Base-by-base conservation (phyloP, 352 stramenopile species). In the Peronospora belbahrii region DNA sequence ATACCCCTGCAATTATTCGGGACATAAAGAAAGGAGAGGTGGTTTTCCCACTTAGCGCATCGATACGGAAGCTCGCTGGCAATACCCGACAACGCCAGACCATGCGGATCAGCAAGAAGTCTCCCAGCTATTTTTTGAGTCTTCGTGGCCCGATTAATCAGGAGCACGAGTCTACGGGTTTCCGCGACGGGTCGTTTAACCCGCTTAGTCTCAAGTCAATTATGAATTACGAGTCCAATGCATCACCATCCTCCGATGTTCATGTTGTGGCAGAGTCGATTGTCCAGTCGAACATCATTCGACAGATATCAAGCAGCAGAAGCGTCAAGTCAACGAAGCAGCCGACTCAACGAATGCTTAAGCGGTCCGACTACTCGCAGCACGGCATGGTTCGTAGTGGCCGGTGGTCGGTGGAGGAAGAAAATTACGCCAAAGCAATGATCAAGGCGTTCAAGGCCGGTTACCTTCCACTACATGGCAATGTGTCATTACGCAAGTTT, bases 401-500 rank as follows among this genome's bases (percentile, higher is more conserved):
- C 1, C 59, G 74, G 13, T 88, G 77, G 77, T 85, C 74, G 3
- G 50, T 70, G 18, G 77, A 85, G 37, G 77, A 88, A 31, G 77
- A 86, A 46, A 73, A 75, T 39, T 88, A 88, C 50, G 74, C 77
- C 35, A 84, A 84, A 43, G 77, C 71, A n/a, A 86, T 88, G 77
- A 88, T 86, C 30, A 72, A 88, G 24, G 74, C 72, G 4, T 88
- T 88, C 47, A 88, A 86, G 48, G 37, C 69, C 1, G 77, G 74
- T 1, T 83, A 81, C 30, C 59, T 88, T 13, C 77, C 77, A 5
- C 56, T 88, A 8, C 70, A 90, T 35, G 82, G 84, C 43, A 91
- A 85, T 30, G 83, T 89, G 30, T 83, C 70, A 3, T 70, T 95
- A 24, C 79, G 85, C 42, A 88, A 86, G 52, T 95, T 92, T 48